phyloP scores from a whole-genome alignment of 1,284 basidiomycete genomes.

The Ceratobasidium sp. region DNA sequence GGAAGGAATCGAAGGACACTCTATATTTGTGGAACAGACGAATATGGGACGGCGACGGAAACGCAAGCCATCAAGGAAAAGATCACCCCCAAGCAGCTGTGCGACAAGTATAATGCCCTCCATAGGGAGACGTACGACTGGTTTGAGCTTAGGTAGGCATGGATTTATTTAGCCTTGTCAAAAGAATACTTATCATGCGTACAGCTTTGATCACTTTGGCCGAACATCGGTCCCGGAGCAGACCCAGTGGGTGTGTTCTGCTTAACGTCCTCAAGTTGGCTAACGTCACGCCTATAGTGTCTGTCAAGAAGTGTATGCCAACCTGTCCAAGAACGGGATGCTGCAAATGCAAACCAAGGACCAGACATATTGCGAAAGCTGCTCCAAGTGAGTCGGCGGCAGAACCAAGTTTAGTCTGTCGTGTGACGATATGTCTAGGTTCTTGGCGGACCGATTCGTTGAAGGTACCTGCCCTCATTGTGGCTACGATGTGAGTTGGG shows the following conservation, averaged over 20 bases:
- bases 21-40: conserved; percentile 97
- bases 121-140: conserved; percentile 95
- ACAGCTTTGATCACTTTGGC: conserved; percentile 96
- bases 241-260: conserved; percentile 73
- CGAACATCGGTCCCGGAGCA: conserved; percentile 92
- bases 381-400: conserved; percentile 70
- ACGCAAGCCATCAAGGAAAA: conserved; percentile 97
- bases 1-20: conserved; percentile 78
- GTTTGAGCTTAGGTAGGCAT: conserved; percentile 83
- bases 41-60: conserved; percentile 99
- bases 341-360: conserved; percentile 86
- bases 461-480: conserved; percentile 95
- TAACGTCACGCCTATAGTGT: conserved; percentile 66
- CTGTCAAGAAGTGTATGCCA: conserved; percentile 86
- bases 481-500: conserved; percentile 71
- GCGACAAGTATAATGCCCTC: conserved; percentile 92
- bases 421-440: conserved; percentile 61
- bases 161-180: conserved; percentile 7
- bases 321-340: conserved; percentile 79
- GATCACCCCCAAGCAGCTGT: conserved; percentile 85
- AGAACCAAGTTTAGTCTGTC: background rate
- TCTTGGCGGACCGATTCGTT: conserved; percentile 94
- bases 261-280: background rate
- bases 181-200: conserved; percentile 41
- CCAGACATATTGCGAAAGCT: conserved; percentile 93